Evolutionary conservation across 2,329 filamentous ascomycete species (phyloP).

Genomic region (Claviceps sp.): DNA sequence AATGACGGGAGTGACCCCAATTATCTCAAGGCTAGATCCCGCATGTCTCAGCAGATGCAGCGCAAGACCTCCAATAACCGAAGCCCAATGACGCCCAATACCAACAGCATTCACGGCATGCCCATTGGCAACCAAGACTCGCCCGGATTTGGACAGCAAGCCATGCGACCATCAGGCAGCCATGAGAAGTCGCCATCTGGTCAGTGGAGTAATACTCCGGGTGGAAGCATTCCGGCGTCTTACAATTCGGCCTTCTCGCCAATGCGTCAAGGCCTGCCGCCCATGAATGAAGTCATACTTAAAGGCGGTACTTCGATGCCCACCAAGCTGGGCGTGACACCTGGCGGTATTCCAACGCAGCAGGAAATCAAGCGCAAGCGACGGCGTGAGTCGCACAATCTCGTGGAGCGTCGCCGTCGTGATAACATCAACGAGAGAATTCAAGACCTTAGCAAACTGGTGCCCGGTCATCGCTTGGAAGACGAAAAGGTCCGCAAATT

Average conservation of each 20-base stretch:
- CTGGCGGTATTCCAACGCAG: constrained; percentile 50
- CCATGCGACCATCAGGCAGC: constrained; percentile 56
- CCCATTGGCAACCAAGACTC: constrained; percentile 56
- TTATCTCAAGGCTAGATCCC: constrained; percentile 49
- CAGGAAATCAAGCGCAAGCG: constrained; percentile 86
- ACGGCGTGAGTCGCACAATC: constrained; percentile 86
- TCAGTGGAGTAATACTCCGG: constrained; percentile 81
- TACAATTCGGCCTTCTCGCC: constrained; percentile 86
- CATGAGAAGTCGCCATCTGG: constrained; percentile 78
- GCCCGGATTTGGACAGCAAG: constrained; percentile 59
- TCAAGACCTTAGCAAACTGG: constrained; percentile 86
- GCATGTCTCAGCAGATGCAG: constrained; percentile 50
- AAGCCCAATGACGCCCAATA: constrained; percentile 77
- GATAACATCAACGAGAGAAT: constrained; percentile 99
- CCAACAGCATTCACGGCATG: constrained; percentile 59
- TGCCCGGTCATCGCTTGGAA: constrained; percentile 82
- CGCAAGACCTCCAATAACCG: constrained; percentile 61
- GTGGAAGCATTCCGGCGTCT: constrained; percentile 65
- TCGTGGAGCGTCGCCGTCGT: constrained; percentile 84
- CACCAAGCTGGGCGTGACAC: constrained; percentile 56
- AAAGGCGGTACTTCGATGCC: constrained; percentile 83
- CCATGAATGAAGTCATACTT: constrained; percentile 81
- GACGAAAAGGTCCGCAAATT: constrained; percentile 96
- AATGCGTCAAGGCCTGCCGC: constrained; percentile 51
- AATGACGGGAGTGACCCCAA: constrained; percentile 36